Conservation (phyloP, 2,329 filamentous ascomycete genomes). For the Talaromyces sp. region DNA sequence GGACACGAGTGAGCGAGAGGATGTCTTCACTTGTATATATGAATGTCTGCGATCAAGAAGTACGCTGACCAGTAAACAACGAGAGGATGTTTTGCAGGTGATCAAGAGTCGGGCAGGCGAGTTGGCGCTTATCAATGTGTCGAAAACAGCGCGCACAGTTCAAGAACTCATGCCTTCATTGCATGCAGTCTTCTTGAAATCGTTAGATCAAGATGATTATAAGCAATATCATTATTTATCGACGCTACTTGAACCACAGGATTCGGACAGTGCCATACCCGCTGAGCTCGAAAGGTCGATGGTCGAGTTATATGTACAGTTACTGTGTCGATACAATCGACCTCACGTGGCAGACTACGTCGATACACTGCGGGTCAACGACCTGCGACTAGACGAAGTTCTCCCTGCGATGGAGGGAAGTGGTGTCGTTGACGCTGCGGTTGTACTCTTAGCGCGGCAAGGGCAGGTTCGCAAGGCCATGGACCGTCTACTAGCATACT, state of each 20-base stretch:
- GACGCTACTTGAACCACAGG: constrained; percentile 67
- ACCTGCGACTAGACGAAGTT: constrained; percentile 74
- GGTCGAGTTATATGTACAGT: constrained; percentile 77
- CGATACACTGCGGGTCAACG: constrained; percentile 67
- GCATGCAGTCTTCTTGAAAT: constrained; percentile 63
- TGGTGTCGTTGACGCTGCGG: constrained; percentile 86
- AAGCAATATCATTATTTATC: constrained; percentile 73
- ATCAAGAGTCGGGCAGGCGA: constrained; percentile 63
- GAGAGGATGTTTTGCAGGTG: constrained; percentile 66
- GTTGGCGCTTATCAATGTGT: constrained; percentile 65
- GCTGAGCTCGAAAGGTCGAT: constrained; percentile 55
- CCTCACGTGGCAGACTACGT: constrained; percentile 83
- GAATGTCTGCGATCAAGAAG: constrained; percentile 68
- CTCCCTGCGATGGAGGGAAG: constrained; percentile 85
- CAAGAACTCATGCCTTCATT: constrained; percentile 60
- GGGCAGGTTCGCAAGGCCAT: constrained; percentile 81
- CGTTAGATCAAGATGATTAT: constrained; percentile 58
- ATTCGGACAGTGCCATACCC: constrained; percentile 32
- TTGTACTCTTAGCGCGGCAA: constrained; percentile 84
- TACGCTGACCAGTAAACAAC: constrained; percentile 65
- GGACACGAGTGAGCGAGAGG: constrained; percentile 70
- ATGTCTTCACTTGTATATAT: constrained; percentile 74
- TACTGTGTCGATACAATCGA: constrained; percentile 86
- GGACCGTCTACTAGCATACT: constrained; percentile 75
- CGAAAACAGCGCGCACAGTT: constrained; percentile 63